Base-by-base conservation (phyloP, 805 yeast genomes). In the Wickerhamiella allomyrinae region DNA sequence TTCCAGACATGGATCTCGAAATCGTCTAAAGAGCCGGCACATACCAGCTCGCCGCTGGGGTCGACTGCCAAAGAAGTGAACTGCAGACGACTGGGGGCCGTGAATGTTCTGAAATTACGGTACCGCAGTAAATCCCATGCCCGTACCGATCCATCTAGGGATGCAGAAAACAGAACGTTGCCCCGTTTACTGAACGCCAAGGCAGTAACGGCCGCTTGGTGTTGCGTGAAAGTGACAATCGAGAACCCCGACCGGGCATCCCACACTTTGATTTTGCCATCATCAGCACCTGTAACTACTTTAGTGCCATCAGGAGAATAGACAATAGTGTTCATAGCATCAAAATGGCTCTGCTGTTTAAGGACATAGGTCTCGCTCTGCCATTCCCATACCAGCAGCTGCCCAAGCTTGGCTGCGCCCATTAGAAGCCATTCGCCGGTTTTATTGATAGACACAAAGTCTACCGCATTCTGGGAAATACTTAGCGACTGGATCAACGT, bases 371-470 rank as follows among this genome's bases (percentile, higher is more conserved):
- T 83, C 59, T 91, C 98, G 4, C 94, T 82, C 64, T 91, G 95
- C 98, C 98, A 91, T 68, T 91, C 98, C 68, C 94, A 91, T 0
- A 91, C 98, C 44, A 91, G 64, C 45, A 91, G 65, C 62, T 91
- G 98, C n/a, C 98, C 98, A 22, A 83, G 61, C 55, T 77, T 78
- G 25, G 85, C 64, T 0, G 96, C 86, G 4, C 98, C 98, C 60
- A 91, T 83, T 0, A 95, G 94, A 24, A 91, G 67, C 98, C 98
- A 91, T 60, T 91, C 98, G 25, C 98, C 98, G 6, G 87, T 67
- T 2, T 68, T 61, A 58, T 89, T 91, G 29, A 91, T 72, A 9
- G 76, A 61, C 3, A 91, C 89, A 2, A 86, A 77, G 56, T 82
- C 85, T 20, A 91, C 80, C 2, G 87, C 78, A 53, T 85, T 79